A percentile compares a stretch with the other conserved stretches of the same genome.
phyloP scores from a whole-genome alignment of 345 rosid genomes.

The Eucalyptus brandiana region DNA sequence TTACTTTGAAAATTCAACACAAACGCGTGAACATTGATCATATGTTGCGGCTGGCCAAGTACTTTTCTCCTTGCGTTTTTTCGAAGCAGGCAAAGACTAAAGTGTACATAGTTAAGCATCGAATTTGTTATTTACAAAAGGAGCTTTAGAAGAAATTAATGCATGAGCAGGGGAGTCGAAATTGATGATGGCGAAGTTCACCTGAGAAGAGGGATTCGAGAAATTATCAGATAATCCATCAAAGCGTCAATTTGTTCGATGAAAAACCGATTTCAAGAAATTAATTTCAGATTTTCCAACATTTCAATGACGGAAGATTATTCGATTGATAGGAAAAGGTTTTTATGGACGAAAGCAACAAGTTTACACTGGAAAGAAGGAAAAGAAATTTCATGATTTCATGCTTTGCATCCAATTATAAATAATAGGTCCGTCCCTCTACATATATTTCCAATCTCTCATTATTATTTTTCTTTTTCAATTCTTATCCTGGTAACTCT shows the following conservation, averaged over 20 bases:
- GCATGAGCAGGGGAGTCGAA: not conserved
- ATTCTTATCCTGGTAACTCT: not conserved
- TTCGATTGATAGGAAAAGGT: not conserved
- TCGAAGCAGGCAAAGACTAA: not conserved
- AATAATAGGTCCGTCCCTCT: not conserved
- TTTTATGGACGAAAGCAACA: not conserved
- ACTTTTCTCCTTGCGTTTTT: not conserved
- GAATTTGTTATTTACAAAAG: not conserved
- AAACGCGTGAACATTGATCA: not conserved
- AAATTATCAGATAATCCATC: not conserved
- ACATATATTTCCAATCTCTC: not conserved
- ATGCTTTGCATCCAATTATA: not conserved
- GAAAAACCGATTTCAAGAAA: not conserved
- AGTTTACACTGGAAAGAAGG: not conserved
- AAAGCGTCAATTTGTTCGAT: not conserved
- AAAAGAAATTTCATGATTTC: not conserved
- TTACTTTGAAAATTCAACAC: not conserved
- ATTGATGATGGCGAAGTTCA: not conserved
- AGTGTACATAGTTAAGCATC: not conserved
- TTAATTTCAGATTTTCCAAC: not conserved
- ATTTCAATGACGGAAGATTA: not conserved
- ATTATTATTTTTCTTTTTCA: not conserved
- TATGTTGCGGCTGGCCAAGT: not conserved
- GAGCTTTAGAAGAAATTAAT: not conserved
- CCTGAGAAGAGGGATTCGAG: not conserved